A percentile compares a stretch with the other conserved stretches of the same genome.
These are phyloP conservation scores for Capronia coronata DNA, from an alignment of 2,329 filamentous ascomycete genomes.

Conservation along the genomic window DNA sequence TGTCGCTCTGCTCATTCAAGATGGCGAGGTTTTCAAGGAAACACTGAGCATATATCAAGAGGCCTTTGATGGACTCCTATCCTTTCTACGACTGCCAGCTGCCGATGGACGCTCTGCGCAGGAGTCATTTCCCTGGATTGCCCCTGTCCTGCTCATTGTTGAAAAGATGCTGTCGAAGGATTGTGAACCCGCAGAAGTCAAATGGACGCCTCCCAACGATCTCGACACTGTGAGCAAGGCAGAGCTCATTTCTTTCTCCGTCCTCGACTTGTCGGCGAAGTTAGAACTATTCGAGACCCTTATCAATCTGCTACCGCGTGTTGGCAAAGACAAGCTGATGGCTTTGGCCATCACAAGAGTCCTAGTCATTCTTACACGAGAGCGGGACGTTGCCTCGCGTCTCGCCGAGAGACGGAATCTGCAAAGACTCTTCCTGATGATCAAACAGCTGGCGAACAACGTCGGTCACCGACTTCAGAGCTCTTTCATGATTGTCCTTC, in stretches of 20 bases:
- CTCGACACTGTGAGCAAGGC: constrained; percentile 49
- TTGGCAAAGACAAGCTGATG: constrained; percentile 79
- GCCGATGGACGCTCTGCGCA: constrained; percentile 57
- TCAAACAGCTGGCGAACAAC: constrained; percentile 78
- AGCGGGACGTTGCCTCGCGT: constrained; percentile 63
- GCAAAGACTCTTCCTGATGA: constrained; percentile 86
- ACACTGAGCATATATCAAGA: constrained; percentile 65
- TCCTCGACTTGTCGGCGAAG: constrained; percentile 61
- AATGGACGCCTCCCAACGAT: constrained; percentile 53
- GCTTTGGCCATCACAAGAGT: constrained; percentile 78
- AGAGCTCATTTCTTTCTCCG: constrained; percentile 49
- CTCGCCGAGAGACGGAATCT: constrained; percentile 85
- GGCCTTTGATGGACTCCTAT: constrained; percentile 67
- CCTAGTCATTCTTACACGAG: constrained; percentile 79
- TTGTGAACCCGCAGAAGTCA: constrained; percentile 70
- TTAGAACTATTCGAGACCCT: constrained; percentile 65
- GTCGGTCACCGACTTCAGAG: constrained; percentile 68
- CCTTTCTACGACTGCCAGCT: constrained; percentile 62
- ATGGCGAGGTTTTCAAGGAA: constrained; percentile 70
- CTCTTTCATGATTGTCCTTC: constrained; percentile 71
- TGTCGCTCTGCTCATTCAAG: constrained; percentile 71
- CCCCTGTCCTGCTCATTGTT: constrained; percentile 79
- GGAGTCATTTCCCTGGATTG: constrained; percentile 85
- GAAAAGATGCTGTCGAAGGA: constrained; percentile 89
- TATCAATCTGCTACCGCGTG: constrained; percentile 74